Conservation (phyloP, 257 asterid genomes). For the Catharanthus roseus region DNA sequence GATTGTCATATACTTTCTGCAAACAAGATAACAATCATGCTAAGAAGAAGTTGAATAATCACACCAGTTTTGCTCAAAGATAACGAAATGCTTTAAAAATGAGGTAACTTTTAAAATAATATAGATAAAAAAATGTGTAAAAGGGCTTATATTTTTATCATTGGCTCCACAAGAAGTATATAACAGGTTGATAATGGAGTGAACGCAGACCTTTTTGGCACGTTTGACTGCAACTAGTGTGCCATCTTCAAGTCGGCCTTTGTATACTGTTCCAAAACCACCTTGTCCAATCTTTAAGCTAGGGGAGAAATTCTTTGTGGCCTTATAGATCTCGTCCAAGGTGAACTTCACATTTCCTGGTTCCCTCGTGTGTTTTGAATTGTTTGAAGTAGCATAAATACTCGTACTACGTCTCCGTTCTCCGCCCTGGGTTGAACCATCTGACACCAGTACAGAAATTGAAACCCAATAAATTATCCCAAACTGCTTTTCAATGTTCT, state of each 20-base stretch:
- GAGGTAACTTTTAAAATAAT: too few relatives aligned
- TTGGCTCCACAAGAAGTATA: too few relatives aligned
- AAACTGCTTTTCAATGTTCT: too few relatives aligned
- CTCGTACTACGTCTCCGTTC: conserved; percentile 39
- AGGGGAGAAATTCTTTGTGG: conserved; percentile 82
- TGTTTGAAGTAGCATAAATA: conserved; percentile 50
- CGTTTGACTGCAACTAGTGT: conserved; percentile 85
- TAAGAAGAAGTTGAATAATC: not conserved
- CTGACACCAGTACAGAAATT: too few relatives aligned
- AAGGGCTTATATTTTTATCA: too few relatives aligned
- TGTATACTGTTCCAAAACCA: conserved; percentile 95
- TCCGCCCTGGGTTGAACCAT: conserved; percentile 46
- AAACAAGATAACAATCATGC: not conserved
- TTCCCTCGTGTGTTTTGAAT: conserved; percentile 39
- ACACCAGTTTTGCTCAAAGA: not conserved
- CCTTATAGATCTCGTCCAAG: conserved; percentile 63
- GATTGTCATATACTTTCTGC: conserved; percentile 68
- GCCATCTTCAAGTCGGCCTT: conserved; percentile 70
- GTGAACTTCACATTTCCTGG: conserved; percentile 54
- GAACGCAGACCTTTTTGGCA: conserved; percentile 65
- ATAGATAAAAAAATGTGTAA: too few relatives aligned
- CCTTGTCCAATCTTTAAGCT: conserved; percentile 87
- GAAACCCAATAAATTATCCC: conserved; percentile 7
- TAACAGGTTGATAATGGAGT: not conserved
- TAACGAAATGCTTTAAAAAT: too few relatives aligned